These are phyloP conservation scores for Smallanthus sonchifolius DNA, from an alignment of 129 eudicot species.

Conservation along the genomic window DNA sequence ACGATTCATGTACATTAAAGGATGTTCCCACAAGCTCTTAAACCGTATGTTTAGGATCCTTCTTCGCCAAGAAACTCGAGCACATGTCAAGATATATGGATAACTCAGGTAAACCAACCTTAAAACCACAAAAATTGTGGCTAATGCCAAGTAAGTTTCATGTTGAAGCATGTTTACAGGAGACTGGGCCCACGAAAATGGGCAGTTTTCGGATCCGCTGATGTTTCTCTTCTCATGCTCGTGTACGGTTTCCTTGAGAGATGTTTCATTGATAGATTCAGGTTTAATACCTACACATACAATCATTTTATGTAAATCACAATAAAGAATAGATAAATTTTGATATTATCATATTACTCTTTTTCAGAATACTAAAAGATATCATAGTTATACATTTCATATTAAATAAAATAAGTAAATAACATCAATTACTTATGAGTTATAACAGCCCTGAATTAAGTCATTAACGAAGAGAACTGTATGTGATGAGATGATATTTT, in stretches of 20 bases:
- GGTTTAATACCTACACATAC: constrained; percentile 40
- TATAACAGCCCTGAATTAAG: no score
- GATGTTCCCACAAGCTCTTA: constrained; percentile 67
- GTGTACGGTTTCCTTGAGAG: constrained; percentile 39
- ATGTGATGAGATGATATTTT: no score
- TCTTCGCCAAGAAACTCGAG: constrained; percentile 59
- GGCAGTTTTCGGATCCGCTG: constrained; percentile 53
- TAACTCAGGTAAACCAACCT: constrained; percentile 45
- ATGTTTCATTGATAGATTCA: constrained; percentile 32
- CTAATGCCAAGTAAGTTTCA: constrained; percentile 73
- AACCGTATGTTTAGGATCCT: constrained; percentile 36
- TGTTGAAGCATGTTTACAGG: constrained; percentile 80
- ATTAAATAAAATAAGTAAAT: no score
- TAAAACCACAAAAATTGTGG: constrained; percentile 66
- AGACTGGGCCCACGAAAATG: constrained; percentile 83
- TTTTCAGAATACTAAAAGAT: no score
- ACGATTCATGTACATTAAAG: constrained; percentile 50
- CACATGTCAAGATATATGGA: constrained; percentile 37
- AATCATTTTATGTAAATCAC: not conserved
- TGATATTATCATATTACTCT: not conserved
- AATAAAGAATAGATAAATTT: not conserved
- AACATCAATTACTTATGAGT: no score
- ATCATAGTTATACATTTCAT: no score
- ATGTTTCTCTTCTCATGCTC: constrained; percentile 29
- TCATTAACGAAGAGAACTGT: no score